Evolutionary conservation across 345 rosid genomes (phyloP).

Genomic region (Limnanthes douglasii): DNA sequence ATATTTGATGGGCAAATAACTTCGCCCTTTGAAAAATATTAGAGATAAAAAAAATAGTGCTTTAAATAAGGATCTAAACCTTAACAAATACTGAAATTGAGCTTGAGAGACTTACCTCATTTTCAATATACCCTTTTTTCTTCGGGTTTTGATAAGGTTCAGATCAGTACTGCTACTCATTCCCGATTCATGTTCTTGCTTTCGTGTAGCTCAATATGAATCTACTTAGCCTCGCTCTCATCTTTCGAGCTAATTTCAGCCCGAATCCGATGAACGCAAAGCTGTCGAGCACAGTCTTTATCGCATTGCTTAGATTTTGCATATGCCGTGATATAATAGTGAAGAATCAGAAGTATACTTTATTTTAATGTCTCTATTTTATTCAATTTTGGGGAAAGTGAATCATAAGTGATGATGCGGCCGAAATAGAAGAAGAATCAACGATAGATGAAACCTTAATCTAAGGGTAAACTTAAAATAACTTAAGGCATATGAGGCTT

Average conservation of each 20-base stretch:
- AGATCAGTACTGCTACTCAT: slow-evolving; percentile 1
- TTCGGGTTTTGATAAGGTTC: slow-evolving; percentile 13
- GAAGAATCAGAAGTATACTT: neutral
- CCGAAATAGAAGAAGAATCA: no score
- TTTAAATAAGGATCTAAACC: no score
- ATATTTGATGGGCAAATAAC: no score
- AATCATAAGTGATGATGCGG: neutral
- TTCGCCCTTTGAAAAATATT: no score
- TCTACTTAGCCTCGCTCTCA: slow-evolving; percentile 57
- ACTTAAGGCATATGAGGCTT: no score
- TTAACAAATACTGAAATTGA: no score
- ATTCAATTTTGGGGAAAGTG: neutral
- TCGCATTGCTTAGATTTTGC: slow-evolving; percentile 13
- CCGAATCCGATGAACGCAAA: slow-evolving; percentile 88
- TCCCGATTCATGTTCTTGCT: neutral
- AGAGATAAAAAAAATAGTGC: no score
- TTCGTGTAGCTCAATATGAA: slow-evolving; percentile 30
- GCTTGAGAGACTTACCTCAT: no score
- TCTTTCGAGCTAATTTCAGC: slow-evolving; percentile 62
- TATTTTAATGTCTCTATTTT: neutral
- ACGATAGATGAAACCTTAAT: no score
- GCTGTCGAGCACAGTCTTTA: slow-evolving; percentile 83
- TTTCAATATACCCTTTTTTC: no score
- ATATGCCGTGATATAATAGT: neutral
- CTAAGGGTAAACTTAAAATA: no score